Base-by-base conservation (phyloP, 1,139 yeast species). In the Diutina pseudorugosa region DNA sequence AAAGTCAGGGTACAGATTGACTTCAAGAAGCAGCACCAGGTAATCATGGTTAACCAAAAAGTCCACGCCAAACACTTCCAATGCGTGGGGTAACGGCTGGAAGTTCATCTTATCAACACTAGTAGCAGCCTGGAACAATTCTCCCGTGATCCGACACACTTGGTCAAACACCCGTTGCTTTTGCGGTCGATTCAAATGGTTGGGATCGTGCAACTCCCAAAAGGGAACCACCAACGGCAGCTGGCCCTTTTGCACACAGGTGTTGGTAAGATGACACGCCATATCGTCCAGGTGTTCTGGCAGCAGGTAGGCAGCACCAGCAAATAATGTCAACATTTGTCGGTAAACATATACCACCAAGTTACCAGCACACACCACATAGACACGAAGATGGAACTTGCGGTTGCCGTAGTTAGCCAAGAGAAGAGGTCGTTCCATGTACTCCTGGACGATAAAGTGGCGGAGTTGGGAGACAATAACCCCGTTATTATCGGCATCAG, bases 1-100 rank as follows among this genome's bases (percentile, higher is more conserved):
- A 68, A 93, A 93, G 64, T 93, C 98, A 0, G 98, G 98, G 63
- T 85, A 93, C 9, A 98, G 85, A 63, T 93, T 93, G 50, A 90
- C 88, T 65, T 93, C 98, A 43, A 93, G 69, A 47, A 93, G 65
- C 50, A 73, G 73, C 3, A 86, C 93, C 9, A 71, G 62, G 33
- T 66, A 64, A 47, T 80, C 71, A 1, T 69, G 71, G 58, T 81
- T 82, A 8, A 93, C 86, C 55, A 93, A 67, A 65, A 88, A 90
- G 65, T 93, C 98, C 14, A 93, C 71, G 0, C 98, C 98, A 64
- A 77, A 93, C 11, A 89, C 74, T 64, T 93, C 98, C 63, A 88
- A 78, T 0, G 95, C 94, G 66, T 88, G 88, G 0, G 71, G 68
- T 53, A 90, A 64, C 0, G 98, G 93, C 71, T 91, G 98, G 70